Base-by-base conservation (phyloP, 805 yeast species). In the Teunomyces kruisii region DNA sequence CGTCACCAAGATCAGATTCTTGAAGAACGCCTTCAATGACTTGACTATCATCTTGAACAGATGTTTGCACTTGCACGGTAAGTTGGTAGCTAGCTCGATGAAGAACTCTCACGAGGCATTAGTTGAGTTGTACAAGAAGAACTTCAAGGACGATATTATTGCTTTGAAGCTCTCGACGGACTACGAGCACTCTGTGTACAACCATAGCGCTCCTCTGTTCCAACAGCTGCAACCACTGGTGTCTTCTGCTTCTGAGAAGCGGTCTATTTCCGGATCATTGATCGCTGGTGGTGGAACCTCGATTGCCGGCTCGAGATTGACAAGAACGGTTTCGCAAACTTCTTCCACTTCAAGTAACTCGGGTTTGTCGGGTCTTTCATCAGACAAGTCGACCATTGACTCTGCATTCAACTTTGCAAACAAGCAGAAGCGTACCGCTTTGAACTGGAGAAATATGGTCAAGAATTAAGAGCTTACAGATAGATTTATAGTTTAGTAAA, bases 61-160 rank as follows among this genome's bases (percentile, higher is more conserved):
- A 42, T 83, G 94, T 59, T 72, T 89, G 47, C 69, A 74, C 15
- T 72, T 88, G 39, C 96, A 89, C 60, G 87, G 83, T 1, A 74
- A 78, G 52, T 68, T 86, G 47, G 75, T 86, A 12, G 80, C 86
- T 2, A 58, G 72, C 1, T 58, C 71, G 9, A 70, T 88, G 70
- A 76, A 68, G 52, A 75, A 78, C 1, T 77, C 88, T 16, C 96
- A 89, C 57, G 78, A 77, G n/a, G 76, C 82, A 10, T 70, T 89
- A 65, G 75, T 81, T 31, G 78, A 75, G 28, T 64, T 88, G 46
- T 88, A 79, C 67, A 74, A 73, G 51, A 76, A 76, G 65, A 87
- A 88, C 59, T 89, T 89, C 64, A 68, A 69, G 22, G 75, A 68
- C 6, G 96, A 89, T 53, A 83, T 90, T 45, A 69, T 57, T 27